Percentiles rank a stretch among this genome's conserved stretches.
These are phyloP conservation scores for Rhinocladiella mackenziei DNA, from an alignment of 2,329 filamentous ascomycete species.

Conservation along the genomic window DNA sequence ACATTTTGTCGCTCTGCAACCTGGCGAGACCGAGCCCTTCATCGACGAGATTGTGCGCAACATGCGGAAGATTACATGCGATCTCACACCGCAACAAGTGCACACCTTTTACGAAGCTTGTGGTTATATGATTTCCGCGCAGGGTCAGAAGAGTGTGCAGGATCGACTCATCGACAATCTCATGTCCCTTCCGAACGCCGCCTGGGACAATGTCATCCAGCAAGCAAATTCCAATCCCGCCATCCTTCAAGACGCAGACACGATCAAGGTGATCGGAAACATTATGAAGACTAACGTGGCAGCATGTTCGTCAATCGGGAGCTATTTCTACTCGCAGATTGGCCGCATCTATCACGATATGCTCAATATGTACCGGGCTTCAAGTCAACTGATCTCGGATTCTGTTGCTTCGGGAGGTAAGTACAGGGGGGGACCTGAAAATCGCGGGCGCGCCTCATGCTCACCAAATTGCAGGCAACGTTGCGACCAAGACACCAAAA, in stretches of 20 bases:
- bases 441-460: conserved; percentile 13
- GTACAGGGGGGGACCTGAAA: conserved; percentile 22
- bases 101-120: conserved; percentile 99
- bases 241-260: conserved; percentile 85
- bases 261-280: conserved; percentile 97
- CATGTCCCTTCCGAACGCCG: conserved; percentile 88
- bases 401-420: conserved; percentile 79
- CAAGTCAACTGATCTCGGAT: conserved; percentile 93
- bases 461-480: conserved; percentile 58
- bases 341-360: conserved; percentile 97
- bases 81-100: conserved; percentile 92
- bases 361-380: conserved; percentile 97
- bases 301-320: conserved; percentile 92
- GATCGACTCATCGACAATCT: conserved; percentile 86
- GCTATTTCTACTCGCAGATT: conserved; percentile 97
- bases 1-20: conserved; percentile 93
- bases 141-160: conserved; percentile 90
- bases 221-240: conserved; percentile 79
- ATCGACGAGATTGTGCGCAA: conserved; percentile 98
- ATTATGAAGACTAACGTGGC: conserved; percentile 99
- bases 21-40: conserved; percentile 90
- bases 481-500: conserved; percentile 96
- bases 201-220: conserved; percentile 93
- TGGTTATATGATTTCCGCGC: conserved; percentile 97
- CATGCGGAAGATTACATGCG: conserved; percentile 91